These are phyloP conservation scores for Blastosporella zonata DNA, from an alignment of 1,284 basidiomycete species.

Conservation along the genomic window DNA sequence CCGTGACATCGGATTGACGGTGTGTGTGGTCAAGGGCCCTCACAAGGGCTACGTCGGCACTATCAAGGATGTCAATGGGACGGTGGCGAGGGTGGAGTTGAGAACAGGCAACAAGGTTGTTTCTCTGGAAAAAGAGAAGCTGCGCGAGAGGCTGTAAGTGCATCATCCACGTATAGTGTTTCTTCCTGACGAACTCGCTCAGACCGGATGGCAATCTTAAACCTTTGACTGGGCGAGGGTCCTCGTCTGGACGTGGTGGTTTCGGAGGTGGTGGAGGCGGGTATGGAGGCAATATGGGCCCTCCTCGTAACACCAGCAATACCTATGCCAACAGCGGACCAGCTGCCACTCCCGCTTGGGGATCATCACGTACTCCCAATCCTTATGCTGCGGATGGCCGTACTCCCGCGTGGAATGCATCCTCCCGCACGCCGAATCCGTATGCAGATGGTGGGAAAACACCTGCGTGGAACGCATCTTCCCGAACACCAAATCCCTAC, in stretches of 20 bases:
- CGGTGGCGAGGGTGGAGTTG: conserved; percentile 87
- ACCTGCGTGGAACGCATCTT: conserved; percentile 54
- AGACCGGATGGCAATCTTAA: conserved; percentile 58
- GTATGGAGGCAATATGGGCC: conserved; percentile 26
- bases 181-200: conserved; percentile 9
- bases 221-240: conserved; percentile 34
- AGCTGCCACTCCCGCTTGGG: conserved; percentile 65
- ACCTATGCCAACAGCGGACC: conserved; percentile 42
- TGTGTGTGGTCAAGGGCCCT: conserved; percentile 84
- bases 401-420: conserved; percentile 59
- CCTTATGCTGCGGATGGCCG: conserved; percentile 52
- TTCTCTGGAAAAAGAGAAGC: conserved; percentile 78
- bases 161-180: conserved; percentile 1
- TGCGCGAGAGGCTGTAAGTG: conserved; percentile 77
- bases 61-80: conserved; percentile 94
- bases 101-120: conserved; percentile 90
- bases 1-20: conserved; percentile 77
- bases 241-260: conserved; percentile 5
- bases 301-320: conserved; percentile 45
- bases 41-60: conserved; percentile 91
- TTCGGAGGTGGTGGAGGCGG: conserved; percentile 13
- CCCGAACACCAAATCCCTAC: conserved; percentile 58
- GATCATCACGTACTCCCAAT: conserved; percentile 60
- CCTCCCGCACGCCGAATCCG: conserved; percentile 70
- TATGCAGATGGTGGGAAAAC: conserved; percentile 56